Conservation (phyloP, 1,284 basidiomycete genomes). For the Papiliotrema terrestris region DNA sequence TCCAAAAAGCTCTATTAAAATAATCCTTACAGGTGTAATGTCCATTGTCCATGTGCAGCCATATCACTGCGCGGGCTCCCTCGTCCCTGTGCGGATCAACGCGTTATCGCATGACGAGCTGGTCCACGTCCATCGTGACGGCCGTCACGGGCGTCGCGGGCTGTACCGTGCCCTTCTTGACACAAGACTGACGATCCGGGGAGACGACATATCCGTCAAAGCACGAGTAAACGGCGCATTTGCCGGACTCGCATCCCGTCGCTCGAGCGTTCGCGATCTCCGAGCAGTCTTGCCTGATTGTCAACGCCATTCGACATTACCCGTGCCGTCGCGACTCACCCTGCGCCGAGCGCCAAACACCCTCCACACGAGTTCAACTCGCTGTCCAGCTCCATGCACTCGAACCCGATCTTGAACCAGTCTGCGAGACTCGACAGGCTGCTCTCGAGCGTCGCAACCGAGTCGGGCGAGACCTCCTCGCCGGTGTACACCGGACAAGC, state of each 20-base stretch:
- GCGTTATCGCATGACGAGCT: background rate
- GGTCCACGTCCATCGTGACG: conserved; percentile 8
- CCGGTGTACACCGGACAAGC: conserved; percentile 42
- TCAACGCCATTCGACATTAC: background rate
- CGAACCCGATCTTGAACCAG: conserved; percentile 51
- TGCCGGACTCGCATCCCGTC: conserved; percentile 42
- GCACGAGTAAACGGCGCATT: conserved; percentile 45
- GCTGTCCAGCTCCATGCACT: conserved; percentile 48
- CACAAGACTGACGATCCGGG: conserved; percentile 37
- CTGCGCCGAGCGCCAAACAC: conserved; percentile 45
- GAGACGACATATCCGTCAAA: conserved; percentile 45
- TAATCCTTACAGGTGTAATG: no score
- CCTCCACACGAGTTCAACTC: conserved; percentile 49
- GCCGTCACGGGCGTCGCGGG: conserved; percentile 35
- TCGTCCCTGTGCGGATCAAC: no score
- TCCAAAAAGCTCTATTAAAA: no score
- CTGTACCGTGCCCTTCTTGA: conserved; percentile 31
- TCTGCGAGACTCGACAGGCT: conserved; percentile 42
- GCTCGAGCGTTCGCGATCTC: conserved; percentile 43
- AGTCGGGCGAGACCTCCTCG: conserved; percentile 28
- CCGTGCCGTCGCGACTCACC: conserved; percentile 34
- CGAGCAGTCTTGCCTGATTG: conserved; percentile 46
- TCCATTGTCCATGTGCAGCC: no score
- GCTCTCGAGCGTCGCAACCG: conserved; percentile 23
- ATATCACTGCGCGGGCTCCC: no score